A percentile compares a stretch with the other conserved stretches of the same genome.
These are phyloP conservation scores for Pelargonium australe DNA, from an alignment of 441 rosid species.

Conservation along the genomic window DNA sequence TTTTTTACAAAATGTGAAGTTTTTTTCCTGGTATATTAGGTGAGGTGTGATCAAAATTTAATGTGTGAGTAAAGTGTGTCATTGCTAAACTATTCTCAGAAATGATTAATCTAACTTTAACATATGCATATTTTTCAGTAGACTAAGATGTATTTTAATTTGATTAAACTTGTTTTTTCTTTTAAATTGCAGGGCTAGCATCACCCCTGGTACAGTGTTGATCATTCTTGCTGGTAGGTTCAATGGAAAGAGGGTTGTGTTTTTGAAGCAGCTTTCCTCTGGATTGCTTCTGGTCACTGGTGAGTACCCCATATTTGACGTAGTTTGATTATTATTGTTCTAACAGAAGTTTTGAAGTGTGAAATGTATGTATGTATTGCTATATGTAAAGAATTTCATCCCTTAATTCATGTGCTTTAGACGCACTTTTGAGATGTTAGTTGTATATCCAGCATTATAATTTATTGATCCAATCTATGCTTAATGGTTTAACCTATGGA, in stretches of 20 bases:
- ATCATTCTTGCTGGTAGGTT: conserved; percentile 82
- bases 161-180: neutral
- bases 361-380: neutral
- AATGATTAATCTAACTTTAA: neutral
- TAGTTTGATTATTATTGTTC: no score
- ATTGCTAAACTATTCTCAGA: no score
- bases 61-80: no score
- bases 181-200: conserved; percentile 43
- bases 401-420: neutral
- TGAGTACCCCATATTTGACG: conserved; percentile 16
- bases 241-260: conserved; percentile 92
- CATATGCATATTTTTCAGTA: neutral
- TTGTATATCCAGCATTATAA: no score
- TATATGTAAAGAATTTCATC: neutral
- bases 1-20: no score
- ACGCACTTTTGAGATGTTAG: no score
- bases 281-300: conserved; percentile 80
- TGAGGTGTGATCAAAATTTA: no score
- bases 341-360: neutral
- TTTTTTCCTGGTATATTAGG: no score
- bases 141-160: neutral
- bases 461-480: no score
- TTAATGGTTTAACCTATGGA: no score
- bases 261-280: conserved; percentile 77
- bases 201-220: conserved; percentile 77